Evolutionary conservation across 345 rosid genomes (phyloP), one percentile per base, ranked within the genome.

Genomic region (Eucalyptus camaldulensis): DNA sequence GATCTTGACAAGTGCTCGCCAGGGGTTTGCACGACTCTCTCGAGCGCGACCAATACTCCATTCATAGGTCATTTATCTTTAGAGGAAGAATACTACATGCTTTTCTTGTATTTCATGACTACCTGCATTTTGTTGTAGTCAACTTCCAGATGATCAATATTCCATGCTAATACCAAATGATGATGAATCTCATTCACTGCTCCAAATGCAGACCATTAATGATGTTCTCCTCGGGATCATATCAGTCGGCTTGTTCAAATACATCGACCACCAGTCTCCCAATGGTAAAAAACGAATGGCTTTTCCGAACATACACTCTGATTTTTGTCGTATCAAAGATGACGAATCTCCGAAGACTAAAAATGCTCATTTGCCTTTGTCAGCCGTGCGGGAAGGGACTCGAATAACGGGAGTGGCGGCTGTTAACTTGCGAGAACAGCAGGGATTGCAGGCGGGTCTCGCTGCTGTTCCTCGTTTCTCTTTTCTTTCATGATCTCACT

Each of bases 161-260:
- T 13, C 16, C 76, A 4, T 65, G 76, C 76, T 65, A 14, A n/a
- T 65, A 65, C 37, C 76, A n/a, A 65, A 14, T 65, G 76, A 65
- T 14, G 76, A 65, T 65, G 72, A 29, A 62, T 65, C 37, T 65
- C 37, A 13, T 65, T 29, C 17, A 7, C 8, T n/a, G 19, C 37
- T 65, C 19, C 37, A 65, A 40, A 43, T 90, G 91, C 91, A 95
- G 95, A 96, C 96, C 29, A 91, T 95, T n/a, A 95, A 95, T 24
- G 97, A 95, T 85, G 97, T 95, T 80, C 92, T 95, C 17, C 90
- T 94, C 19, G 96, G 94, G 33, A 89, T 96, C 69, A 88, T 96
- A 85, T 90, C 96, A 11, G 85, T 86, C 2, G 96, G 96, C 58
- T 86, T 96, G n/a, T 93, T 94, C 69, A 94, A 91, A 88, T 96